These are phyloP conservation scores for Xylaria multiplex DNA, from an alignment of 2,329 filamentous ascomycete genomes.

Conservation along the genomic window DNA sequence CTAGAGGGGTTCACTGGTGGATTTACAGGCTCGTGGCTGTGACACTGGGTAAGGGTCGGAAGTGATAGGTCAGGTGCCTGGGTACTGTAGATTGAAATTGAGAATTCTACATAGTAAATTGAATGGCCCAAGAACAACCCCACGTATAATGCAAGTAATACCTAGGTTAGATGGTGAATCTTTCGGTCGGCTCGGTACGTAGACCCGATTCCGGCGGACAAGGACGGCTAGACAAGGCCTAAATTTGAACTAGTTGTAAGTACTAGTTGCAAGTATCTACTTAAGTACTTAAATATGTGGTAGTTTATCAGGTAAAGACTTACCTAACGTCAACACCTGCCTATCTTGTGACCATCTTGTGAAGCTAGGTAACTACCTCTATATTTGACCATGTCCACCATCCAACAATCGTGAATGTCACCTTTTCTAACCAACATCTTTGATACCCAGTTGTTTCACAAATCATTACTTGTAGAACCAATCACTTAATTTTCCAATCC, in stretches of 20 bases:
- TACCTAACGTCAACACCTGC: background rate
- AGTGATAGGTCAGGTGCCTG: background rate
- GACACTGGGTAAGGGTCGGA: background rate
- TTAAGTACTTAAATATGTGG: background rate
- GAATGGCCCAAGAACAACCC: too few species aligned
- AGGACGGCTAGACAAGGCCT: constrained; percentile 29
- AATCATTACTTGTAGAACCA: background rate
- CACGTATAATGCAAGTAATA: too few species aligned
- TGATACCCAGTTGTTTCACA: background rate
- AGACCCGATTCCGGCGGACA: constrained; percentile 19
- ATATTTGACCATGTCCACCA: background rate
- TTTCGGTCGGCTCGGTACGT: background rate
- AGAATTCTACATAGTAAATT: background rate
- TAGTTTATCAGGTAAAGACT: background rate
- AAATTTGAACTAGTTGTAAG: constrained; percentile 11
- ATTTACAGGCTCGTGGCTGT: background rate
- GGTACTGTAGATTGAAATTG: background rate
- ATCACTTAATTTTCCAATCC: background rate
- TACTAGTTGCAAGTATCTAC: background rate
- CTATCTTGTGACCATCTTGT: background rate
- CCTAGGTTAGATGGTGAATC: too few species aligned
- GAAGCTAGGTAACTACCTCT: background rate
- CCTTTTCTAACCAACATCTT: background rate
- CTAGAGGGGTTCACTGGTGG: background rate
- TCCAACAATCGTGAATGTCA: too few species aligned